These are phyloP conservation scores for Periconia sp. DNA, from an alignment of 2,329 filamentous ascomycete genomes.

Conservation along the genomic window DNA sequence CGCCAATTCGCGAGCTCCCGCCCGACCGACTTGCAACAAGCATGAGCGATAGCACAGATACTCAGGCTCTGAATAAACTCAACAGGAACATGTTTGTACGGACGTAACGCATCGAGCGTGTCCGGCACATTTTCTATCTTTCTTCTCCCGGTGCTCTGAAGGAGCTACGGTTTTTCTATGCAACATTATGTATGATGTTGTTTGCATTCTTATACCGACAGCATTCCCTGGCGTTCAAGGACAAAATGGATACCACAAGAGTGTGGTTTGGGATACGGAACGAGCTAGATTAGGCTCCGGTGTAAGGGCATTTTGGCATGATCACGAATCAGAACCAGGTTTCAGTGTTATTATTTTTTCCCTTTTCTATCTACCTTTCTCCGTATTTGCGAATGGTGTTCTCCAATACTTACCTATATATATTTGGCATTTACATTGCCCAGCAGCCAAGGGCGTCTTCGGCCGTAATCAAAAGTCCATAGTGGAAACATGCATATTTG, in stretches of 20 bases:
- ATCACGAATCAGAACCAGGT: neutral
- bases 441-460: neutral
- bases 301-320: neutral
- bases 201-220: conserved; percentile 3
- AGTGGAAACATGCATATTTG: neutral
- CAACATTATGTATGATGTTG: neutral
- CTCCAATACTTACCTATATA: neutral
- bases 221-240: conserved; percentile 32
- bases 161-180: neutral
- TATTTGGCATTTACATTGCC: neutral
- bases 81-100: conserved; percentile 36
- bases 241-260: neutral
- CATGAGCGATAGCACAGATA: conserved; percentile 35
- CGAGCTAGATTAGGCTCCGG: conserved; percentile 3
- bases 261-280: conserved; percentile 1
- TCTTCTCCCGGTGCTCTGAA: neutral
- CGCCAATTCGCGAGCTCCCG: conserved; percentile 34
- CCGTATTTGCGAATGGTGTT: neutral
- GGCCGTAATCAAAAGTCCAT: neutral
- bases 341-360: neutral
- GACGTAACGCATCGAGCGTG: conserved; percentile 13
- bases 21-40: conserved; percentile 30
- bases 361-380: neutral
- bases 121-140: neutral
- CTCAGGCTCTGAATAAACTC: conserved; percentile 35